These are phyloP conservation scores for Euphorbia corollata DNA, from an alignment of 441 rosid genomes.

Conservation along the genomic window DNA sequence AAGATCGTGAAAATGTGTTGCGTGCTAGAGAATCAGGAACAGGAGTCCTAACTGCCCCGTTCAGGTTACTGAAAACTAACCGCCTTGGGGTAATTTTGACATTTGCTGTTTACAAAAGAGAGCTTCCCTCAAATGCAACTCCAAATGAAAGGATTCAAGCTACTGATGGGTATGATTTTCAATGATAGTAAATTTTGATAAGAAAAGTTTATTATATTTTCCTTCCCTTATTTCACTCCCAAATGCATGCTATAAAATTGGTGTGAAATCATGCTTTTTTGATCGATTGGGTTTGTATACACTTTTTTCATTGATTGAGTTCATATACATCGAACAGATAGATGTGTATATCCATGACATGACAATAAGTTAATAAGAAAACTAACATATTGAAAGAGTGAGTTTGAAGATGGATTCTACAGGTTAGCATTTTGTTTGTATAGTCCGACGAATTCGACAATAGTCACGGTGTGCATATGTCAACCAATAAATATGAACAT, in stretches of 20 bases:
- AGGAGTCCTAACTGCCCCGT: conserved; percentile 87
- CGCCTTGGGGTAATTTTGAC: conserved; percentile 89
- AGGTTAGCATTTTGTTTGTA: too few species aligned
- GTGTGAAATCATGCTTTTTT: neutral
- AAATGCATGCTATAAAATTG: neutral
- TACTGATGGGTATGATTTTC: conserved; percentile 59
- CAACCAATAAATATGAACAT: too few species aligned
- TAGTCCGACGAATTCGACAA: too few species aligned
- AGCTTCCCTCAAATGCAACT: conserved; percentile 72
- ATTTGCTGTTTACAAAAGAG: conserved; percentile 73
- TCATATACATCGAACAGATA: too few species aligned
- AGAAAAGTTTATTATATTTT: neutral
- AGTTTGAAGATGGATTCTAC: too few species aligned
- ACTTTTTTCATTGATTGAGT: too few species aligned
- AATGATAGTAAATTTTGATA: neutral
- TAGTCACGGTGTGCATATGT: too few species aligned
- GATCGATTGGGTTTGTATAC: too few species aligned
- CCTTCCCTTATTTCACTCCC: neutral
- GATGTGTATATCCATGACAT: too few species aligned
- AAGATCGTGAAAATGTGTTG: conserved; percentile 78
- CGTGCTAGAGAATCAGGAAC: conserved; percentile 81
- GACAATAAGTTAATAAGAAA: too few species aligned
- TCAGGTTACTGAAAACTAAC: conserved; percentile 67
- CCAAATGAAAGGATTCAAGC: conserved; percentile 72
- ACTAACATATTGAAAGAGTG: too few species aligned